Percentiles rank a stretch among this genome's conserved stretches.
These are phyloP conservation scores for Claviceps cyperi DNA, from an alignment of 2,329 filamentous ascomycete species.

Conservation along the genomic window DNA sequence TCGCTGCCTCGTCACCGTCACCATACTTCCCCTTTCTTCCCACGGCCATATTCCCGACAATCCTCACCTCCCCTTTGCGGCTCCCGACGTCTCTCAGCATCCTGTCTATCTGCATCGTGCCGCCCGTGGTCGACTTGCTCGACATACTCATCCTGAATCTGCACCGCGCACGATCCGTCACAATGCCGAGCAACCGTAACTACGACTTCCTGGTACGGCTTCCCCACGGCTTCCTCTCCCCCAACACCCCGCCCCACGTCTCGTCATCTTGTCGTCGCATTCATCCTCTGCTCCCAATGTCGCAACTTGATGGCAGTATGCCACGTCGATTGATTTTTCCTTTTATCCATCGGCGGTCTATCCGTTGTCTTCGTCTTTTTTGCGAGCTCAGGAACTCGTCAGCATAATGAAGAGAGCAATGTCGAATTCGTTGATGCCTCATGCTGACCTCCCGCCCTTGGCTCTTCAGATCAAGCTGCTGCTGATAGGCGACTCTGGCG, in stretches of 20 bases:
- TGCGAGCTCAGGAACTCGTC: too few species aligned
- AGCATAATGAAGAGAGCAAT: neutral
- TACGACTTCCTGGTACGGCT: constrained; percentile 89
- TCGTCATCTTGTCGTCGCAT: neutral
- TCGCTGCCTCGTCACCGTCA: constrained; percentile 5
- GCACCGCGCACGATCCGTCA: constrained; percentile 16
- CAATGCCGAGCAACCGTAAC: constrained; percentile 94
- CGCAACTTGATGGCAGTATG: neutral
- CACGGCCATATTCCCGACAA: neutral
- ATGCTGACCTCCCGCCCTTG: constrained; percentile 4
- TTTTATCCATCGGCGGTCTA: neutral
- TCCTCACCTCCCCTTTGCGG: neutral
- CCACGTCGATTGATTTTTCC: neutral
- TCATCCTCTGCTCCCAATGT: neutral
- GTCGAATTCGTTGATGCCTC: neutral
- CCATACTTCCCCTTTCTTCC: constrained; percentile 4
- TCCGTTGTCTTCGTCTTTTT: neutral
- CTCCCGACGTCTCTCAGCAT: neutral
- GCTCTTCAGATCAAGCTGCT: constrained; percentile 74
- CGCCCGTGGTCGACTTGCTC: neutral
- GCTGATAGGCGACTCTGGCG: constrained; percentile 90
- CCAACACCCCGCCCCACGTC: constrained; percentile 7
- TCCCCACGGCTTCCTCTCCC: constrained; percentile 1
- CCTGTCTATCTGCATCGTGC: neutral
- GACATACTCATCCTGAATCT: neutral